Evolutionary conservation across 106 monocot genomes (phyloP), one percentile per base, ranked within the genome.

Genomic region (Vanilla planifolia): DNA sequence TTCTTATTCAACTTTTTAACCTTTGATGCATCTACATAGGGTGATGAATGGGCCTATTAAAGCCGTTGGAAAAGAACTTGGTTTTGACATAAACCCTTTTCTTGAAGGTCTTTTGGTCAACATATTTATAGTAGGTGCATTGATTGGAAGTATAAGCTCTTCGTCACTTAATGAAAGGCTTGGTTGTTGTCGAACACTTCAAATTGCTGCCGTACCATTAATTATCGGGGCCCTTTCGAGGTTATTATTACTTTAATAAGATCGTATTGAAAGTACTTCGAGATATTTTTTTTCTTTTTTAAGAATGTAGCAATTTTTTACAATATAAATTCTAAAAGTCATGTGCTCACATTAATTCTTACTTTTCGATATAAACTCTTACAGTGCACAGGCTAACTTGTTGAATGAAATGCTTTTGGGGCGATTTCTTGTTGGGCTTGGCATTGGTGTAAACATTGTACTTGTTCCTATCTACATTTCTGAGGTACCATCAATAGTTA

Each of bases 31-130:
- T 50, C 24, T 35, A 6, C 73, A 29, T 71, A 92, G 92, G 69
- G 88, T 92, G 58, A 92, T 92, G 92, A 92, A 92, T 81, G 92
- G 92, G 22, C 92, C 92, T 11, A 92, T 92, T 69, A 73, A 81
- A 69, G 78, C 77, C 62, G 78, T 92, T 55, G 84, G 88, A 30
- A 59, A 48, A 39, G 88, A 87, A 61, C 84, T 92, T 77, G 83
- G 84, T 63, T 92, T 92, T 76, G 79, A 81, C 19, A 84, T 84
- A 33, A 78, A 84, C 61, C 63, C 92, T 25, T 79, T 92, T 76
- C 87, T 92, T 56, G 75, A 92, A 84, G 92, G 92, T 44, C 84
- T 92, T 60, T 87, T 92, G 29, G 92, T 92, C 57, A 92, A 88
- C 80, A 92, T 92, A 63, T 92, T 92, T 51, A 92, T 92, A 37